phyloP scores from a whole-genome alignment of 352 stramenopile genomes.

The Aphanomyces stellatus region DNA sequence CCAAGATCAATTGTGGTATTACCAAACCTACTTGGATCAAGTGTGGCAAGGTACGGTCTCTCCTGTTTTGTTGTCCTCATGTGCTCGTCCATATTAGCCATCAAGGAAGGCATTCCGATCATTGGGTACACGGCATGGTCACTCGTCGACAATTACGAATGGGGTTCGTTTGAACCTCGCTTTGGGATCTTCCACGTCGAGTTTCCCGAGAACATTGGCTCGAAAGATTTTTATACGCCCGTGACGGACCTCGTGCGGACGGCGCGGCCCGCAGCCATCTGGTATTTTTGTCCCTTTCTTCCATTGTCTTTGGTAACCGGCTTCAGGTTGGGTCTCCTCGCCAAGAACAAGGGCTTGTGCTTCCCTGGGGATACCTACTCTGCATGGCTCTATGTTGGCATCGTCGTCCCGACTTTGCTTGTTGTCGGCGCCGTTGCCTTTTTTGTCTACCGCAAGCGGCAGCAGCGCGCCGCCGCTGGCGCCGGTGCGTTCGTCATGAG shows the following conservation, averaged over 20 bases:
- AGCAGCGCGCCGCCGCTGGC: not conserved
- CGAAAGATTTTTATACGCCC: slow-evolving; percentile 27
- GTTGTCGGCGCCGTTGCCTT: not conserved
- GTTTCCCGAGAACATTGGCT: slow-evolving; percentile 30
- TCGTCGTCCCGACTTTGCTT: not conserved
- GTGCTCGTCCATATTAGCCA: too few relatives aligned
- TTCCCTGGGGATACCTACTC: not conserved
- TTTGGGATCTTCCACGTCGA: slow-evolving; percentile 66
- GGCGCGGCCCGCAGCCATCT: slow-evolving; percentile 40
- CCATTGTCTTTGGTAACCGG: not conserved
- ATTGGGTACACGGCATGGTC: slow-evolving; percentile 91
- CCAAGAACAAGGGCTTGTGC: not conserved
- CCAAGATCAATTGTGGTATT: slow-evolving; percentile 57
- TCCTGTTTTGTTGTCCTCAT: not conserved
- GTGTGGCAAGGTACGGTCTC: slow-evolving; percentile 25
- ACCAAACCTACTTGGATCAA: slow-evolving; percentile 42
- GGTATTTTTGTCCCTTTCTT: slow-evolving; percentile 28
- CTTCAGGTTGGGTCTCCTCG: not conserved
- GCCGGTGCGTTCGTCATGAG: not conserved
- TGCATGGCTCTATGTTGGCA: slow-evolving; percentile 11
- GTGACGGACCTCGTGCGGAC: slow-evolving; percentile 30
- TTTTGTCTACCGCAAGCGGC: not conserved
- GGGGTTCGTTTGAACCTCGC: slow-evolving; percentile 59
- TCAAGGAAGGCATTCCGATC: slow-evolving; percentile 50
- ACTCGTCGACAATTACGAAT: slow-evolving; percentile 94